Evolutionary conservation across 202 grass and related monocot species (phyloP), one percentile per base, ranked within the genome.

Genomic region (Eragrostis tef): DNA sequence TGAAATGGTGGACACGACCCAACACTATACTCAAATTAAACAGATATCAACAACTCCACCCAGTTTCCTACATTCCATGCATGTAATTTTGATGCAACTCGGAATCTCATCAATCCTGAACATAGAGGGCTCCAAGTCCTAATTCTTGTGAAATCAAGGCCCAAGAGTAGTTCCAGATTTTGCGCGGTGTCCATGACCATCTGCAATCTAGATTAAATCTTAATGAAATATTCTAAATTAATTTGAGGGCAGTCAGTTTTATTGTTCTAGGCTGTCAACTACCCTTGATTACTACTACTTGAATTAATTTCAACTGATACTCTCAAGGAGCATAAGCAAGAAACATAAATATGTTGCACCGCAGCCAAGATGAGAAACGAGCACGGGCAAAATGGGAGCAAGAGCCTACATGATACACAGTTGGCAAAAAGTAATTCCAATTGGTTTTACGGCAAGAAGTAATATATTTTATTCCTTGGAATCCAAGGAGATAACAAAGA

Each of bases 1-100:
- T 6, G 27, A 3, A 29, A 9, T 31, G 50, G 29, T 56, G 11
- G 24, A 72, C 41, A 78, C 66, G 48, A 36, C n/a, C 1, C 15
- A 70, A 61, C 43, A 34, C 27, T 2, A 14, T 53, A 61, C 53
- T 49, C n/a, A 67, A 56, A 67, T 61, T 31, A 9, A 75, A 45
- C 14, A 75, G 31, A 49, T 9, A 66, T 44, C 49, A 67, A 41
- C n/a, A 34, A 79, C 51, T 85, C 66, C 67, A 72, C 31, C 21
- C 46, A 72, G 9, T n/a, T 64, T 22, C 67, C 39, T 79, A 3
- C 29, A 58, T 24, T 3, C 54, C 21, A 24, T 20, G 20, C 11
- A 19, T 53, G 19, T 54, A 54, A 54, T n/a, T 20, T 54, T 70
- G 45, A 80, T 74, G 67, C 42, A 62, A 75, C 54, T 29, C 16